Conservation (phyloP, 352 stramenopile species). For the Pythium dissimile region DNA sequence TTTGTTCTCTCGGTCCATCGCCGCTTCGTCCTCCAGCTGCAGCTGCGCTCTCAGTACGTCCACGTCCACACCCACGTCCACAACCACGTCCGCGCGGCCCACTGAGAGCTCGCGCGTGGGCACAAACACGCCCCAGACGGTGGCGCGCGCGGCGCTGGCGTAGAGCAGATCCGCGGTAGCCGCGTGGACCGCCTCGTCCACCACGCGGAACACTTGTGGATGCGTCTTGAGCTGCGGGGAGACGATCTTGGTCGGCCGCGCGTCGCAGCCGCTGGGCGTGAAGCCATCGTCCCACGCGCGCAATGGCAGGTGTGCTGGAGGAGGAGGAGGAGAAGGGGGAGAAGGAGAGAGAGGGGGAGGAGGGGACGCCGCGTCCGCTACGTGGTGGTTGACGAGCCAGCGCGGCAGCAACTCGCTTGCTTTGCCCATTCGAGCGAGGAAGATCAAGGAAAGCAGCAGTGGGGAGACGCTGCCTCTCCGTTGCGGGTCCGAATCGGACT, state of each 20-base stretch:
- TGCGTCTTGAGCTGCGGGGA: slow-evolving; percentile 37
- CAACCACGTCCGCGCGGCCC: too few relatives aligned
- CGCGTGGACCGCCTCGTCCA: slow-evolving; percentile 47
- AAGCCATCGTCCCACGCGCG: slow-evolving; percentile 54
- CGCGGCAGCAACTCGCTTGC: slow-evolving; percentile 16
- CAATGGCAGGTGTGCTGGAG: slow-evolving; percentile 7
- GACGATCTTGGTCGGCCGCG: slow-evolving; percentile 40
- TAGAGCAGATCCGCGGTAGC: slow-evolving; percentile 51
- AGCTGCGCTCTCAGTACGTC: not conserved
- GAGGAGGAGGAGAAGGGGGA: too few relatives aligned
- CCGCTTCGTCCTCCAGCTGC: slow-evolving; percentile 1
- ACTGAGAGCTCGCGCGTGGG: slow-evolving; percentile 9
- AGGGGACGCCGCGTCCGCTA: not conserved
- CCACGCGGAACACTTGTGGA: slow-evolving; percentile 26
- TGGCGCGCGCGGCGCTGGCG: slow-evolving; percentile 47
- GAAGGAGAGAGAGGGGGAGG: too few relatives aligned
- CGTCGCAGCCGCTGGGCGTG: slow-evolving; percentile 48
- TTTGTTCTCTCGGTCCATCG: slow-evolving; percentile 2
- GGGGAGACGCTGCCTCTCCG: not conserved
- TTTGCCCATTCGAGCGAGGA: too few relatives aligned
- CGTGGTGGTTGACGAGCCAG: slow-evolving; percentile 18
- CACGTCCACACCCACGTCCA: slow-evolving; percentile 22
- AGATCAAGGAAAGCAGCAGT: too few relatives aligned
- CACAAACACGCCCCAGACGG: slow-evolving; percentile 71
- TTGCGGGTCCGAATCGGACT: not conserved